A percentile compares a stretch with the other conserved stretches of the same genome.
Evolutionary conservation across 2,329 filamentous ascomycete genomes (phyloP).

Genomic region (Ophiostoma triangulosporum): DNA sequence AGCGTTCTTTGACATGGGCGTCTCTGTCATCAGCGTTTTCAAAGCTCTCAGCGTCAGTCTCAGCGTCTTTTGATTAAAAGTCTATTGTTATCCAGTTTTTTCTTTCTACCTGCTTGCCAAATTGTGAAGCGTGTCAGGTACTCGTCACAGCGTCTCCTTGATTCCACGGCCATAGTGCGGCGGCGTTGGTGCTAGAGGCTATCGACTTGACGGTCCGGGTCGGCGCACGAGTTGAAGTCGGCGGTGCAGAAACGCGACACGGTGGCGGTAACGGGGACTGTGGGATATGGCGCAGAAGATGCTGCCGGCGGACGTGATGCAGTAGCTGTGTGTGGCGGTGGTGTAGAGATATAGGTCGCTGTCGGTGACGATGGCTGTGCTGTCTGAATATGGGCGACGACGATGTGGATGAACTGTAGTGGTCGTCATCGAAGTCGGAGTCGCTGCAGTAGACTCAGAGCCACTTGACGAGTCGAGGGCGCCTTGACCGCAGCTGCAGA

Average conservation of each 20-base stretch:
- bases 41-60: too few relatives aligned
- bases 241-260: constrained; percentile 4
- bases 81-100: too few relatives aligned
- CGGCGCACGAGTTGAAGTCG: constrained; percentile 8
- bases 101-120: too few relatives aligned
- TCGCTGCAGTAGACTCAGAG: background rate
- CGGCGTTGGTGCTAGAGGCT: background rate
- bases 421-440: background rate
- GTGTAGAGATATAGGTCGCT: background rate
- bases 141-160: too few relatives aligned
- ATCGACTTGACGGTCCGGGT: constrained; percentile 13
- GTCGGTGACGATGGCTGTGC: background rate
- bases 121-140: too few relatives aligned
- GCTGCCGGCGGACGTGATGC: background rate
- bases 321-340: background rate
- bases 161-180: too few relatives aligned
- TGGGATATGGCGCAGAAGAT: background rate
- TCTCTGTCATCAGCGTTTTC: too few relatives aligned
- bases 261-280: background rate
- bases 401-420: background rate
- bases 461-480: background rate
- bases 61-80: too few relatives aligned
- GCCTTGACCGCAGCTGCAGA: background rate
- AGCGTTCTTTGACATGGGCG: too few relatives aligned
- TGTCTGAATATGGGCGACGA: background rate